These are phyloP conservation scores for Ophioceras dolichostomum DNA, from an alignment of 2,329 filamentous ascomycete species.

Conservation along the genomic window DNA sequence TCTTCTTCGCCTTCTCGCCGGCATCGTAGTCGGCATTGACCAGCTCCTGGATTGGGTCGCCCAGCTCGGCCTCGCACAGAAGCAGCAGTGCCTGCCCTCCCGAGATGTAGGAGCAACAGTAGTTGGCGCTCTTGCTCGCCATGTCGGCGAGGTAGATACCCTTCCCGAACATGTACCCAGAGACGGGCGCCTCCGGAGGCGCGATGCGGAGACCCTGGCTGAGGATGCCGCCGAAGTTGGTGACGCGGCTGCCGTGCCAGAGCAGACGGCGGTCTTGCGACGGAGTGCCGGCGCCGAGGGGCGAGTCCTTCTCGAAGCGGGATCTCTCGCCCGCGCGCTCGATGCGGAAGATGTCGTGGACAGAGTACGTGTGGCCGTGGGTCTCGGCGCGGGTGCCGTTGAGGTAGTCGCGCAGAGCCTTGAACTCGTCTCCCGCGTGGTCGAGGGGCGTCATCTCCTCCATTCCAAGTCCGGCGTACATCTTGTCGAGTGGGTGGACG, in stretches of 20 bases:
- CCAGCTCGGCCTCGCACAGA: slow-evolving; percentile 75
- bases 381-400: slow-evolving; percentile 52
- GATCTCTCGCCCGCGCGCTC: slow-evolving; percentile 60
- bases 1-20: slow-evolving; percentile 44
- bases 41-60: slow-evolving; percentile 59
- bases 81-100: slow-evolving; percentile 62
- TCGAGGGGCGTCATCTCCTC: slow-evolving; percentile 65
- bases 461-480: slow-evolving; percentile 59
- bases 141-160: slow-evolving; percentile 83
- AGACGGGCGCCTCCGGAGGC: slow-evolving; percentile 67
- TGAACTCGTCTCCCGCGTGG: slow-evolving; percentile 47
- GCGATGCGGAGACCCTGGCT: slow-evolving; percentile 84
- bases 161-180: slow-evolving; percentile 83
- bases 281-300: slow-evolving; percentile 23
- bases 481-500: slow-evolving; percentile 56
- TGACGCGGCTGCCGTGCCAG: slow-evolving; percentile 77
- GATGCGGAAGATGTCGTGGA: slow-evolving; percentile 74
- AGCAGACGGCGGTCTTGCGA: slow-evolving; percentile 58
- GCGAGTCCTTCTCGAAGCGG: slow-evolving; percentile 49
- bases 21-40: slow-evolving; percentile 46
- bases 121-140: slow-evolving; percentile 70
- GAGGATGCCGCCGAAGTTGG: slow-evolving; percentile 80
- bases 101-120: slow-evolving; percentile 53
- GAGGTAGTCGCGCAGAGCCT: slow-evolving; percentile 54
- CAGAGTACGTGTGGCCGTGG: slow-evolving; percentile 45